These are phyloP conservation scores for Actinomucor elegans DNA, from an alignment of 371 early-diverging fungal genomes.

Conservation along the genomic window DNA sequence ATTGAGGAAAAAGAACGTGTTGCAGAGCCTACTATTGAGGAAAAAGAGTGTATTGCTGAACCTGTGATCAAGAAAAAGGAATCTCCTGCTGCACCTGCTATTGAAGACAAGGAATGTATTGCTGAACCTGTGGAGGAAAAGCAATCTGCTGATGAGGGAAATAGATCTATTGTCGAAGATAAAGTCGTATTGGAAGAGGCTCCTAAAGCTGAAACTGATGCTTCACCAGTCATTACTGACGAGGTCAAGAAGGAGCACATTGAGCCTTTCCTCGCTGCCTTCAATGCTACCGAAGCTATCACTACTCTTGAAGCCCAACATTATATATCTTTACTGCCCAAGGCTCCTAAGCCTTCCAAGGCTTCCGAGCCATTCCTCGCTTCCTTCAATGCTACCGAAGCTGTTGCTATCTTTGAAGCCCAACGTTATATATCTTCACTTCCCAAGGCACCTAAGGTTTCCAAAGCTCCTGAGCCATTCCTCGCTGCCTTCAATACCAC, in stretches of 20 bases:
- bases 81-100: too few relatives aligned
- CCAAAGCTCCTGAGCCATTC: background rate
- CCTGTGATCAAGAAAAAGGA: too few relatives aligned
- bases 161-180: too few relatives aligned
- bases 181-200: too few relatives aligned
- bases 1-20: too few relatives aligned
- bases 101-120: too few relatives aligned
- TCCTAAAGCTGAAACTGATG: background rate
- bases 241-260: background rate
- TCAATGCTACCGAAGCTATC: background rate
- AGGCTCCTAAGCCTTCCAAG: background rate
- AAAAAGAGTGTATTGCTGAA: too few relatives aligned
- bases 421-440: background rate
- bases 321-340: background rate
- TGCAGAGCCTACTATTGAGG: too few relatives aligned
- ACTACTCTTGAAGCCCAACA: background rate
- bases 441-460: background rate
- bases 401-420: background rate
- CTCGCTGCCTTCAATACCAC: constrained; percentile 4
- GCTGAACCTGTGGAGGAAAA: background rate
- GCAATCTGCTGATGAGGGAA: too few relatives aligned
- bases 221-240: background rate
- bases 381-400: background rate
- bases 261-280: background rate
- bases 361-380: background rate